A percentile compares a stretch with the other conserved stretches of the same genome.
These are phyloP conservation scores for Rubroboletus satanas DNA, from an alignment of 768 basidiomycete species.

Conservation along the genomic window DNA sequence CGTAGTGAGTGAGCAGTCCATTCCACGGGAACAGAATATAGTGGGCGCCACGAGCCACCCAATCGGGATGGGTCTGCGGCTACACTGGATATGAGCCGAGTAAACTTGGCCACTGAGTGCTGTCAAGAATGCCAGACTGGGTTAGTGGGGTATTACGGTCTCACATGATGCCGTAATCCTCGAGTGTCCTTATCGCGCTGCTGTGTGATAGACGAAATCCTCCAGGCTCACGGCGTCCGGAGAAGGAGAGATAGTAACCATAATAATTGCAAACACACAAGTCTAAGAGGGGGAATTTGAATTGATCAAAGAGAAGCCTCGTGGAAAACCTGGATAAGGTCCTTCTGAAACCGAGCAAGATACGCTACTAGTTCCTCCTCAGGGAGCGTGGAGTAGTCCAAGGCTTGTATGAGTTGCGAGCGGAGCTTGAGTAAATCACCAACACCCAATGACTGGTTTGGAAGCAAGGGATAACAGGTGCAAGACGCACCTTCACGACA, in stretches of 20 bases:
- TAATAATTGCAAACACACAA: slow-evolving; percentile 4
- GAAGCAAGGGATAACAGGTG: background rate
- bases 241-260: too few relatives aligned
- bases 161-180: slow-evolving; percentile 13
- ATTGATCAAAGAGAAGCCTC: slow-evolving; percentile 18
- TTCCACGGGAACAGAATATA: slow-evolving; percentile 15
- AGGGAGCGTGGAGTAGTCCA: slow-evolving; percentile 70
- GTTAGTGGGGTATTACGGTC: background rate
- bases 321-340: slow-evolving; percentile 52
- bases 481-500: slow-evolving; percentile 56
- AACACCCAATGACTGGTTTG: background rate
- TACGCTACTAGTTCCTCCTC: slow-evolving; percentile 65
- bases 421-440: slow-evolving; percentile 48
- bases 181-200: background rate
- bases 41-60: background rate
- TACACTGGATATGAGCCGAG: background rate
- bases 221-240: background rate
- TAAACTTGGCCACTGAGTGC: background rate
- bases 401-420: slow-evolving; percentile 70
- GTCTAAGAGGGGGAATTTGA: background rate
- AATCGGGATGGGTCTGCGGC: slow-evolving; percentile 9
- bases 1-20: slow-evolving; percentile 2
- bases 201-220: slow-evolving; percentile 15
- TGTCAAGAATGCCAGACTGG: background rate
- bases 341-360: slow-evolving; percentile 64